Evolutionary conservation across 1,284 basidiomycete species (phyloP).

Genomic region (Cutaneotrichosporon dermatis): DNA sequence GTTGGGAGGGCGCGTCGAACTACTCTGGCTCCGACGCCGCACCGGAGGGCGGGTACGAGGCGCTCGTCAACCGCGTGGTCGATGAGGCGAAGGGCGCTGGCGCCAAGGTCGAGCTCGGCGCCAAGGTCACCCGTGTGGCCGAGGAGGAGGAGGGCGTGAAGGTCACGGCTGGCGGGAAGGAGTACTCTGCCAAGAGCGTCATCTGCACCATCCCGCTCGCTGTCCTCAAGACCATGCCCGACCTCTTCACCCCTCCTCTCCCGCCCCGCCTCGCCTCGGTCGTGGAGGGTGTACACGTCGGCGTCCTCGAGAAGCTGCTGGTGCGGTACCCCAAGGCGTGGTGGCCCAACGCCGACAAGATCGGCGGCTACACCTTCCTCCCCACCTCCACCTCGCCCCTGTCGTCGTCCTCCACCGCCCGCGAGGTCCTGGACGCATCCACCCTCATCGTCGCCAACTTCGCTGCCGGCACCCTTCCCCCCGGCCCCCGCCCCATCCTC

Average conservation of each 20-base stretch:
- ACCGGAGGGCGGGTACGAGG: slow-evolving; percentile 53
- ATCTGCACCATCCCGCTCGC: slow-evolving; percentile 51
- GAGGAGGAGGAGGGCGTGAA: slow-evolving; percentile 19
- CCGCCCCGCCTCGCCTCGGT: slow-evolving; percentile 31
- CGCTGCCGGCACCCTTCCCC: slow-evolving; percentile 36
- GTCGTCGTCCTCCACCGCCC: slow-evolving; percentile 18
- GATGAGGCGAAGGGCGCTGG: slow-evolving; percentile 41
- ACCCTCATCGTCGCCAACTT: slow-evolving; percentile 48
- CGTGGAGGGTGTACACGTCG: slow-evolving; percentile 46
- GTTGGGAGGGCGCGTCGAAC: slow-evolving; percentile 46
- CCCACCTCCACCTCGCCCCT: slow-evolving; percentile 22
- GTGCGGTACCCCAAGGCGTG: slow-evolving; percentile 50
- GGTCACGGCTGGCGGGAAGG: slow-evolving; percentile 34
- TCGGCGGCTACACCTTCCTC: slow-evolving; percentile 50
- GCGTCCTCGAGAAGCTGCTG: slow-evolving; percentile 52
- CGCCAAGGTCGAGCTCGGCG: slow-evolving; percentile 40
- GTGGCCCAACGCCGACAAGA: slow-evolving; percentile 48
- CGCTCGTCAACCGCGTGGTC: slow-evolving; percentile 46
- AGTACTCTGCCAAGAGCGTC: slow-evolving; percentile 39
- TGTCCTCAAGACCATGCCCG: slow-evolving; percentile 42
- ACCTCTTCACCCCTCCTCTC: slow-evolving; percentile 44
- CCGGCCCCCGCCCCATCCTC: slow-evolving; percentile 41
- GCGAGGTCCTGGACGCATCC: slow-evolving; percentile 38
- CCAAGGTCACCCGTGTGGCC: slow-evolving; percentile 27
- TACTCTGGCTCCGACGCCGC: slow-evolving; percentile 53